Evolutionary conservation across 768 basidiomycete species (phyloP), one percentile per base, ranked within the genome.

Genomic region (Leccinum truebloodii): DNA sequence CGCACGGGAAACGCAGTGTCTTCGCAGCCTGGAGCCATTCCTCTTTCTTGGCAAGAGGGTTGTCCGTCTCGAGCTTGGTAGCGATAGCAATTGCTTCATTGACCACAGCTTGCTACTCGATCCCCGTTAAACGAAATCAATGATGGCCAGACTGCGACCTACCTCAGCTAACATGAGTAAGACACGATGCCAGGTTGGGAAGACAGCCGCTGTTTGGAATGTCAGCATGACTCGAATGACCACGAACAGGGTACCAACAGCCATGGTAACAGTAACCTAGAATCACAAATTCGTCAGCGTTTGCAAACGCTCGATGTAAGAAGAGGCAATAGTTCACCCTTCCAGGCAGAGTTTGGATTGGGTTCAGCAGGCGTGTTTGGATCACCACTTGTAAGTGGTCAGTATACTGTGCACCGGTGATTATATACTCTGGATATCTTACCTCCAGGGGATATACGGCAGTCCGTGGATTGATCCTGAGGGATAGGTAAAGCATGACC

Each of bases 181-280:
- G 24, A 66, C 52, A 51, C 67, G 67, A 18, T 67, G 67, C 67
- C 67, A 67, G 6, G 67, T 41, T 18, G 67, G 67, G 50, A 67
- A 67, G 16, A 67, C n/a, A 32, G 67, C 60, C 37, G 67, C 67
- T 67, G 35, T 52, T 46, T 14, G 10, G 22, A 37, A 34, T 51
- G 24, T 68, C 49, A 69, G 32, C 7, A 9, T 13, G 7, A 4
- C 7, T 54, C 12, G 1, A 26, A 51, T 22, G 2, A 4, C 2
- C 1, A 4, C 3, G 16, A 26, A 4, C 8, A 3, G 39, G 16
- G 10, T 7, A 58, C 67, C 7, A 16, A 67, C 67, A 58, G 20
- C 20, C 48, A 35, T 67, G 67, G 34, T 68, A 69, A 51, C 67
- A 67, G 52, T 67, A 67, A 2, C 67, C 67, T 67, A 57, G 37